Evolutionary conservation across 2,329 filamentous ascomycete species (phyloP).

Genomic region (Trichoderma sp.): DNA sequence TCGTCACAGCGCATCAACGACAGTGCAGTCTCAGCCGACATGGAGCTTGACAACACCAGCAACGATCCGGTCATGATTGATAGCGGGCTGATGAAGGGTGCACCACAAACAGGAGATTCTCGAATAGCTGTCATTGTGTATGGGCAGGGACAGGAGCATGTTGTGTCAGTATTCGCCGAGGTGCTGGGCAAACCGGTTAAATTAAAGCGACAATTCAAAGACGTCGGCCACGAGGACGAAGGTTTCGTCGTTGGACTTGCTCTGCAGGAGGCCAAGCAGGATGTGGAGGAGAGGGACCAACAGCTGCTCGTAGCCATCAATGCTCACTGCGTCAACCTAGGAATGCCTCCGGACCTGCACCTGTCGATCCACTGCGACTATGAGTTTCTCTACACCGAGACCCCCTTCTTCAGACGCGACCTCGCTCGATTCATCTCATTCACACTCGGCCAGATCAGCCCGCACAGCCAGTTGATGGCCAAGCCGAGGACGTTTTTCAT

Average conservation of each 20-base stretch:
- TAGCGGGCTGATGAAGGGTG: constrained; percentile 43
- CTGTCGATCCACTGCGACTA: constrained; percentile 73
- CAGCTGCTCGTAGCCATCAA: constrained; percentile 66
- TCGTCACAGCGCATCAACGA: constrained; percentile 27
- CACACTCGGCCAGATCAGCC: constrained; percentile 73
- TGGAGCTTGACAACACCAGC: constrained; percentile 37
- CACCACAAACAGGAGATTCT: constrained; percentile 51
- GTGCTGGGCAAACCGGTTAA: constrained; percentile 72
- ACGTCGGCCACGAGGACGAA: constrained; percentile 52
- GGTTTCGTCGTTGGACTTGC: constrained; percentile 67
- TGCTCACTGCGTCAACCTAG: constrained; percentile 69
- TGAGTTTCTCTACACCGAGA: constrained; percentile 78
- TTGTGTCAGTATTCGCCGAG: constrained; percentile 73
- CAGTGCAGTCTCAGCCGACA: constrained; percentile 24
- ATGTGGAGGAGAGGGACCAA: constrained; percentile 57
- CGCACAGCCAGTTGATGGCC: constrained; percentile 72
- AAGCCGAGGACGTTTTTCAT: constrained; percentile 81
- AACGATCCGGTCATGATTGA: constrained; percentile 35
- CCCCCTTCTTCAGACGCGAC: constrained; percentile 69
- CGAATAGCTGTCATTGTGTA: constrained; percentile 66
- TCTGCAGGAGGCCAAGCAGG: constrained; percentile 53
- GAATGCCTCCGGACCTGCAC: constrained; percentile 63
- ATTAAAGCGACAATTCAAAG: constrained; percentile 53
- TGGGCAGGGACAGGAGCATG: constrained; percentile 66
- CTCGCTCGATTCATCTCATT: constrained; percentile 76